Base-by-base conservation (phyloP, 1,284 basidiomycete genomes). In the Leucoagaricus sp. region DNA sequence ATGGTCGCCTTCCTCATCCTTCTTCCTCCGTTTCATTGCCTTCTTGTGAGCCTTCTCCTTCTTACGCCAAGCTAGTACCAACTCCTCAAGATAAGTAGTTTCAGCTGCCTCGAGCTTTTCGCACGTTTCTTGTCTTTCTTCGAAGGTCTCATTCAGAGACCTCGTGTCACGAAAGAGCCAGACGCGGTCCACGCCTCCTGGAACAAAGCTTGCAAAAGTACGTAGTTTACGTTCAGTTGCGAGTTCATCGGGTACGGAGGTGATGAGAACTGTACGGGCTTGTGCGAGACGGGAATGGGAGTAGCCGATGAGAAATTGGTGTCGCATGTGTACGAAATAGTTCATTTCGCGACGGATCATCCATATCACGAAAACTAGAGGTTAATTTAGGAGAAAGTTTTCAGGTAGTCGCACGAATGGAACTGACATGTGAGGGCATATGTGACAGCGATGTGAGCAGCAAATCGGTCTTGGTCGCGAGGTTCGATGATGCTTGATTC, bases 241-340 rank as follows among this genome's bases (percentile, higher is more conserved):
- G 54, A 87, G 77, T 49, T 83, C 77, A 15, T 82, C 77, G 1
- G 89, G 89, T 9, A 93, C 82, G 47, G 84, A 83, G 0, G 89
- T 91, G 60, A 93, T 81, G 46, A 94, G 82, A 3, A 94, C 86
- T 0, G 91, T 93, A 41, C 84, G 83, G 1, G 91, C 87, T 73
- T 92, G 89, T 1, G 88, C 83, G 5, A 84, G 75, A 13, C 72
- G 70, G 1, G 84, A 82, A 68, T 93, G 87, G 19, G 78, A 75
- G 34, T 79, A 79, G 60, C 80, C 82, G 60, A 86, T 79, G 26
- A 93, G 79, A 70, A 87, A 88, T 51, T 83, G 75, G 61, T 93
- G 89, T 36, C 91, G 84, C 58, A 87, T 76, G 47, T 79, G 71
- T 47, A 89, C 73, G 71, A 89, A 93, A 61, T 83, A 75, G 10